phyloP scores from a whole-genome alignment of 768 basidiomycete species.

The Naganishia vishniacii region DNA sequence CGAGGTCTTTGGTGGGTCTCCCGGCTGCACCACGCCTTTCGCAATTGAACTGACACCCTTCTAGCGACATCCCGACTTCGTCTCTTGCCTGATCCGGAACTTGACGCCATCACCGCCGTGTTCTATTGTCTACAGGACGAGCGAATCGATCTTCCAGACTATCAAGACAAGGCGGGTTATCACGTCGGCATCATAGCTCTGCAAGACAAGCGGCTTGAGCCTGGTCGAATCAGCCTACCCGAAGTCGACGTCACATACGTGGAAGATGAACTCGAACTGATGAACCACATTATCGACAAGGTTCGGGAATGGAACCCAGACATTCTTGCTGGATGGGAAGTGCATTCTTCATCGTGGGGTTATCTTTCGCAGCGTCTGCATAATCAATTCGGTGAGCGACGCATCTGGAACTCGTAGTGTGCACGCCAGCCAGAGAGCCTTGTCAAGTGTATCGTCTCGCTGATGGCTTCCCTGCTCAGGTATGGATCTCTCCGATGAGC shows the following conservation, averaged over 20 bases:
- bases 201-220: constrained; percentile 22
- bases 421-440: not conserved
- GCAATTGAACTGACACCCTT: not conserved
- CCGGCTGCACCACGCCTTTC: not conserved
- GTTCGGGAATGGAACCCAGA: constrained; percentile 80
- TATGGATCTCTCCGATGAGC: constrained; percentile 64
- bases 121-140: constrained; percentile 69
- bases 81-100: constrained; percentile 62
- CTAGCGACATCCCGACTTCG: constrained; percentile 60
- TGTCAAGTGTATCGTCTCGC: constrained; percentile 9
- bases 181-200: constrained; percentile 42
- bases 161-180: constrained; percentile 36
- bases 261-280: constrained; percentile 67
- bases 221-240: constrained; percentile 19
- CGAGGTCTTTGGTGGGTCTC: constrained; percentile 71
- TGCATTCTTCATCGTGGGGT: constrained; percentile 84
- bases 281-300: constrained; percentile 70
- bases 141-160: constrained; percentile 28
- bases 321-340: constrained; percentile 85
- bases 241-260: constrained; percentile 55
- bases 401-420: constrained; percentile 5
- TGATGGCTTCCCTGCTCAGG: constrained; percentile 52
- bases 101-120: constrained; percentile 62
- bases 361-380: constrained; percentile 67
- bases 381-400: constrained; percentile 42